phyloP scores from a whole-genome alignment of 108 stramenopile genomes.

The Cyclotella cryptica region DNA sequence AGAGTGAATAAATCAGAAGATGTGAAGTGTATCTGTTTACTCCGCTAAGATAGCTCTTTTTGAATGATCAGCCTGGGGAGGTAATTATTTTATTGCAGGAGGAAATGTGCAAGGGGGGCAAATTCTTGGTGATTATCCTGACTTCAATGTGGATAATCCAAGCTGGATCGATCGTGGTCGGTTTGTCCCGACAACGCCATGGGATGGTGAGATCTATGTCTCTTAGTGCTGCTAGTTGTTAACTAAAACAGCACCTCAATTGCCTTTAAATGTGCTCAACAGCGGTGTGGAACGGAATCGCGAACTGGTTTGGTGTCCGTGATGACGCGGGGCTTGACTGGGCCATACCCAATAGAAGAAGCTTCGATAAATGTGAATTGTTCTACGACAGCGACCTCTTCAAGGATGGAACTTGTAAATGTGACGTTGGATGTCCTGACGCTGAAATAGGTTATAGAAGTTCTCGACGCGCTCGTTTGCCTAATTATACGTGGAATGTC shows the following conservation, averaged over 20 bases:
- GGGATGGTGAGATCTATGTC: slow-evolving; percentile 36
- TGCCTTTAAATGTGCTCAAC: neutral
- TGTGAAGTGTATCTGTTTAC: too few relatives aligned
- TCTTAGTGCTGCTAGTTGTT: neutral
- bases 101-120: slow-evolving; percentile 43
- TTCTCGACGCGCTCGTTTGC: neutral
- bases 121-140: slow-evolving; percentile 47
- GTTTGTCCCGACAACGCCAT: slow-evolving; percentile 61
- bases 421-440: slow-evolving; percentile 13
- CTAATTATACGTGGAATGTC: neutral
- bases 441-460: neutral
- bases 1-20: neutral
- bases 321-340: slow-evolving; percentile 35
- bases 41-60: neutral
- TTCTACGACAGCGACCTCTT: slow-evolving; percentile 34
- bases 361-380: slow-evolving; percentile 38
- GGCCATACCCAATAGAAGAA: slow-evolving; percentile 51
- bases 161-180: slow-evolving; percentile 51
- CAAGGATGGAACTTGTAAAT: slow-evolving; percentile 35
- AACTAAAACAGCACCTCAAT: neutral
- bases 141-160: slow-evolving; percentile 6
- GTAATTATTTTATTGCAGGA: slow-evolving; percentile 43
- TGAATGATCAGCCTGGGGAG: slow-evolving; percentile 29
- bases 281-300: slow-evolving; percentile 57
- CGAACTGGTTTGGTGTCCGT: slow-evolving; percentile 57